A percentile compares a stretch with the other conserved stretches of the same genome.
Conservation (phyloP, 129 eudicot genomes). For the Heracleum sosnowskyi region DNA sequence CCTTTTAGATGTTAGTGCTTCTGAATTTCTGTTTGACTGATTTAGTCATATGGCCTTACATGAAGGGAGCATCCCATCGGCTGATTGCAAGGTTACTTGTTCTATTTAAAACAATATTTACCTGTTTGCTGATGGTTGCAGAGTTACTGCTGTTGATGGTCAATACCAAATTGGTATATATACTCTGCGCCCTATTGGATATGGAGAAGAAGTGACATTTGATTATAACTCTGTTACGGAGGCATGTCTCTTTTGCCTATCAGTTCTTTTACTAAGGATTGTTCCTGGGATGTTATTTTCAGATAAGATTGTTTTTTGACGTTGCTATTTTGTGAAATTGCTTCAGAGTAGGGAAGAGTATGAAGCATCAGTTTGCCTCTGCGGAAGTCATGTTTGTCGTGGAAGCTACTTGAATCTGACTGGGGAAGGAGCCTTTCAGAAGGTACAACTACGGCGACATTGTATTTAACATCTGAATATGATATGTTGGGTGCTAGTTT, state of each 20-base stretch:
- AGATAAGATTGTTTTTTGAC: neutral
- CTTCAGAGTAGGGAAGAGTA: constrained; percentile 94
- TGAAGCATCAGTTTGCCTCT: constrained; percentile 95
- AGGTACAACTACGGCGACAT: constrained; percentile 35
- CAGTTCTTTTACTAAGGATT: neutral
- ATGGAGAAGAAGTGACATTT: constrained; percentile 93
- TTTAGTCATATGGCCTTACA: neutral
- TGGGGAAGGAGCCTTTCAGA: constrained; percentile 94
- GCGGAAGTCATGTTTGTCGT: constrained; percentile 97
- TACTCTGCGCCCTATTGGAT: constrained; percentile 69
- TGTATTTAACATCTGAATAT: neutral
- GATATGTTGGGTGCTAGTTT: neutral
- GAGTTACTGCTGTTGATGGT: constrained; percentile 98
- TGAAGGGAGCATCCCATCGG: neutral
- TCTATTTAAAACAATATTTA: neutral
- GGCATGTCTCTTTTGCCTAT: constrained; percentile 29
- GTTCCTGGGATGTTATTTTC: neutral
- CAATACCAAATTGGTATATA: constrained; percentile 97
- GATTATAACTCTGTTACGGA: constrained; percentile 98
- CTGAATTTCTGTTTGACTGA: neutral
- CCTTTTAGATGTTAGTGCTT: neutral
- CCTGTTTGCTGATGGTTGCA: constrained; percentile 16
- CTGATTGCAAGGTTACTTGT: neutral
- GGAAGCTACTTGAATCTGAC: constrained; percentile 93
- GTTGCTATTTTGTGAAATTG: neutral